These are phyloP conservation scores for Conoideocrella luteorostrata DNA, from an alignment of 2,329 filamentous ascomycete genomes.

Conservation along the genomic window DNA sequence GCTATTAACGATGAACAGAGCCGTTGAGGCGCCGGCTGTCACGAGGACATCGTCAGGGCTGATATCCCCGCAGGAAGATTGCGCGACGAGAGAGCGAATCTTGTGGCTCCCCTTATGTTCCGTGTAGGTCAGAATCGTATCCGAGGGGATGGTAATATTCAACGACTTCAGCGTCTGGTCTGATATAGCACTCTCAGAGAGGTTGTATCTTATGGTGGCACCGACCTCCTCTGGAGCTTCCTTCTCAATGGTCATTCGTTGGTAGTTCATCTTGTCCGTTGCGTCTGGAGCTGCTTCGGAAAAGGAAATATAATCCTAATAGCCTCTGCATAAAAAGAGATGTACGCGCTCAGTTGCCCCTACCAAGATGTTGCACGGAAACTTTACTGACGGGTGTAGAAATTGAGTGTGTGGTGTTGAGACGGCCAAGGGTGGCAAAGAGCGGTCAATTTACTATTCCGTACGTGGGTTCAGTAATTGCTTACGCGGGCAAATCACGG, in stretches of 20 bases:
- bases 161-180: slow-evolving; percentile 16
- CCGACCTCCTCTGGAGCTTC: slow-evolving; percentile 19
- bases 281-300: no score
- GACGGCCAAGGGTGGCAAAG: no score
- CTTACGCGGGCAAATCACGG: no score
- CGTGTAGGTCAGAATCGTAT: slow-evolving; percentile 15
- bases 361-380: no score
- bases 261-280: slow-evolving; percentile 19
- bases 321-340: no score
- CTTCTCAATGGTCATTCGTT: slow-evolving; percentile 19
- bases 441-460: no score
- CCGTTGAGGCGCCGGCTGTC: slow-evolving; percentile 15
- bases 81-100: slow-evolving; percentile 12
- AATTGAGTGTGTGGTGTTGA: no score
- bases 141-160: slow-evolving; percentile 12
- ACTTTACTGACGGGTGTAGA: no score
- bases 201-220: slow-evolving; percentile 16
- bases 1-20: slow-evolving; percentile 16
- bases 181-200: slow-evolving; percentile 18
- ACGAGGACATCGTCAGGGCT: slow-evolving; percentile 15
- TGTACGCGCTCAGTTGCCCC: no score
- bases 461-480: no score
- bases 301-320: no score
- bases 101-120: slow-evolving; percentile 14
- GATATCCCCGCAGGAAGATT: slow-evolving; percentile 8